These are phyloP conservation scores for Termitomyces bulborhizus DNA, from an alignment of 768 basidiomycete genomes.

Conservation along the genomic window DNA sequence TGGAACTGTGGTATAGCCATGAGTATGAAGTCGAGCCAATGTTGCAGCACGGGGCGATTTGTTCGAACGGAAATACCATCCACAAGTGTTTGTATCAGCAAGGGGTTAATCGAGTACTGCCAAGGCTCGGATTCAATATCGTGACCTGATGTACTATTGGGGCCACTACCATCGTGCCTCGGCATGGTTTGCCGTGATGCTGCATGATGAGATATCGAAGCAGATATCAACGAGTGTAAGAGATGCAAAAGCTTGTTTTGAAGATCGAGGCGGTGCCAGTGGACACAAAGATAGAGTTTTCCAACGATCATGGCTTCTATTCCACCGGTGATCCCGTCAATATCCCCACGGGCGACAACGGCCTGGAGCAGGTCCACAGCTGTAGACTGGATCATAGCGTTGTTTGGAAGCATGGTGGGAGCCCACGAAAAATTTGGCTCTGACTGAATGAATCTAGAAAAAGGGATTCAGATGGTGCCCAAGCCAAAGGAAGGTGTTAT, in stretches of 20 bases:
- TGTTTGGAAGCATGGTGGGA: slow-evolving; percentile 53
- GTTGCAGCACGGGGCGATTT: slow-evolving; percentile 82
- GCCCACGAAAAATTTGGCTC: slow-evolving; percentile 53
- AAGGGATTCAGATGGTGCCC: slow-evolving; percentile 2
- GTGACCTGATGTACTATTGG: slow-evolving; percentile 26
- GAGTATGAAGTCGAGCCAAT: slow-evolving; percentile 95
- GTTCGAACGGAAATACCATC: slow-evolving; percentile 67
- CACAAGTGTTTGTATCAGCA: slow-evolving; percentile 70
- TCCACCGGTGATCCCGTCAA: slow-evolving; percentile 54
- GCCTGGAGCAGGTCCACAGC: slow-evolving; percentile 80
- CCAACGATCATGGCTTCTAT: slow-evolving; percentile 68
- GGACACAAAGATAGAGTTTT: slow-evolving; percentile 72
- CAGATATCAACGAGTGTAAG: slow-evolving; percentile 79
- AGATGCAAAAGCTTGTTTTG: slow-evolving; percentile 94
- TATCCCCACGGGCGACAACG: slow-evolving; percentile 76
- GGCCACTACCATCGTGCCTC: slow-evolving; percentile 21
- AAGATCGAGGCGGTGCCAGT: slow-evolving; percentile 65
- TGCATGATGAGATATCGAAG: slow-evolving; percentile 38
- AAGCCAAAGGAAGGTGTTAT: slow-evolving; percentile 13
- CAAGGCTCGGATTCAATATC: slow-evolving; percentile 25
- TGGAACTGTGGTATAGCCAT: slow-evolving; percentile 88
- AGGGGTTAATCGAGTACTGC: slow-evolving; percentile 54
- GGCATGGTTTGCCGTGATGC: slow-evolving; percentile 19
- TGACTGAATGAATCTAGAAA: slow-evolving; percentile 63
- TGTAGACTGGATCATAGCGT: slow-evolving; percentile 63